Percentiles rank a stretch among this genome's conserved stretches.
Evolutionary conservation across 2,329 filamentous ascomycete species (phyloP).

Genomic region (Septoria linicola): DNA sequence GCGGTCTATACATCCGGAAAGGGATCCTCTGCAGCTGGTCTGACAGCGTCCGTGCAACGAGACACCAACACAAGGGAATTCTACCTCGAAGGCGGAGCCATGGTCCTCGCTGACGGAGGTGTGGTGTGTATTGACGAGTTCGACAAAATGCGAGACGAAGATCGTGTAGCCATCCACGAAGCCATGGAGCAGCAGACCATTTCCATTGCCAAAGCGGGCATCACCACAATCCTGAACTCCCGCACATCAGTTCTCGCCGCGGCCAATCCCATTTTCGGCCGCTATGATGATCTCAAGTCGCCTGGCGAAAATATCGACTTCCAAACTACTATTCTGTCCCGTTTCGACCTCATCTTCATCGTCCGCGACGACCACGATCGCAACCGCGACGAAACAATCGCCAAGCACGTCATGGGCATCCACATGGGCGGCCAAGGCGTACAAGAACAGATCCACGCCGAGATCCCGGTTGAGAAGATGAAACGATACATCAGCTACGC

Average conservation of each 20-base stretch:
- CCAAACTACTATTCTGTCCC: conserved; percentile 94
- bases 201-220: conserved; percentile 96
- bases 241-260: conserved; percentile 92
- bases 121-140: conserved; percentile 99
- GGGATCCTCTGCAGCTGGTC: conserved; percentile 93
- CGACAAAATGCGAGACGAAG: conserved; percentile 99
- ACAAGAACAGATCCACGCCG: conserved; percentile 84
- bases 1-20: conserved; percentile 99
- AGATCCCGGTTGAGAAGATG: conserved; percentile 95
- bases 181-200: conserved; percentile 99
- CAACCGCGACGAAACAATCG: conserved; percentile 86
- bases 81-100: conserved; percentile 95
- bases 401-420: conserved; percentile 94
- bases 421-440: conserved; percentile 86
- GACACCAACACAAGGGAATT: conserved; percentile 92
- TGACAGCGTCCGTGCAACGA: conserved; percentile 93
- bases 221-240: conserved; percentile 96
- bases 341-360: conserved; percentile 99
- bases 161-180: conserved; percentile 96
- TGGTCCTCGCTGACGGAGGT: conserved; percentile 95
- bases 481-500: conserved; percentile 96
- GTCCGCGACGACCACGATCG: conserved; percentile 92
- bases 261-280: conserved; percentile 94
- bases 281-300: conserved; percentile 96
- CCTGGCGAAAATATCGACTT: conserved; percentile 99